Evolutionary conservation across 192 early-diverging fungal genomes (phyloP).

Genomic region (Umbelopsis vinacea): DNA sequence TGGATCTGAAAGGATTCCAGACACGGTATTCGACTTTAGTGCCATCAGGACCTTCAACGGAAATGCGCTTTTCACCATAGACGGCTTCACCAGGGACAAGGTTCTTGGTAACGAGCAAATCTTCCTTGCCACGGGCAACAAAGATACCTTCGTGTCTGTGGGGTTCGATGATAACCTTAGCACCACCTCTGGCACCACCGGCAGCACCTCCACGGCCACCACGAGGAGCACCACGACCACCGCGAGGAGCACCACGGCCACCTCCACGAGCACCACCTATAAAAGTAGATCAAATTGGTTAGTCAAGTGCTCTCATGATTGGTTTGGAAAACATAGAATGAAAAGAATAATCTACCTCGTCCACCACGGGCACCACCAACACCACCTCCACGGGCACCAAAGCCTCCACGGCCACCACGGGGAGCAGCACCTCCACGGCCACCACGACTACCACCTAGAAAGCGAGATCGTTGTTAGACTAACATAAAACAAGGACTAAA

Average conservation of each 20-base stretch:
- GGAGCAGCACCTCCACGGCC: constrained; percentile 4
- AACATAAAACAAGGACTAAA: not conserved
- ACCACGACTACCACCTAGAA: constrained; percentile 18
- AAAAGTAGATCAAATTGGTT: not conserved
- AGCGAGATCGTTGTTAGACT: not conserved
- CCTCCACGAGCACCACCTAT: constrained; percentile 45
- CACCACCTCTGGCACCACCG: constrained; percentile 80
- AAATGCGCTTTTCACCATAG: constrained; percentile 98
- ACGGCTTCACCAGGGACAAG: constrained; percentile 96
- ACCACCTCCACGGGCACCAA: constrained; percentile 19
- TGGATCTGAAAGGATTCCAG: constrained; percentile 99
- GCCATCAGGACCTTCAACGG: constrained; percentile 92
- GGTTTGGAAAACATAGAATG: not conserved
- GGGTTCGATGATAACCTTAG: constrained; percentile 96
- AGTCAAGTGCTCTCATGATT: not conserved
- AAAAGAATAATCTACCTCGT: not conserved
- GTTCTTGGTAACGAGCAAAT: constrained; percentile 98
- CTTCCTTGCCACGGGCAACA: constrained; percentile 98
- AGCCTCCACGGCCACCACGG: constrained; percentile 20
- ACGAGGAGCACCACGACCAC: constrained; percentile 41
- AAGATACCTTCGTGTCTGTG: constrained; percentile 96
- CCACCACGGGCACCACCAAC: constrained; percentile 6
- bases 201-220: constrained; percentile 38
- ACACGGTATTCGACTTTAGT: constrained; percentile 98
- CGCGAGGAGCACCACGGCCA: constrained; percentile 37